Evolutionary conservation across 257 asterid species (phyloP).

Genomic region (Gentiana dahurica): DNA sequence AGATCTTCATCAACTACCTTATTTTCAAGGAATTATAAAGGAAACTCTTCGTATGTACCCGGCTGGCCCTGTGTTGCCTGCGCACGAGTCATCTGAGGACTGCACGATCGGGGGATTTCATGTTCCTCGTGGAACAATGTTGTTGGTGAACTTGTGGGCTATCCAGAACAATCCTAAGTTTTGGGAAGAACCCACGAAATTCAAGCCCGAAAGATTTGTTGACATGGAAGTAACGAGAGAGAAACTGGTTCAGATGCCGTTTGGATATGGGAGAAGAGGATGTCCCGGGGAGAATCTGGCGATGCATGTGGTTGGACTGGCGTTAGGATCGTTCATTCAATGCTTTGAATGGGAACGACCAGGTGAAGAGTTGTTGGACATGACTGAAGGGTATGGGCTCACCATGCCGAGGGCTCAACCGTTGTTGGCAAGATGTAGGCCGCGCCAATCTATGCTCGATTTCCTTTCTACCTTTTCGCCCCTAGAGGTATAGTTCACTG

Average conservation of each 20-base stretch:
- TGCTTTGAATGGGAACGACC: constrained; percentile 50
- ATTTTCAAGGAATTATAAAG: constrained; percentile 32
- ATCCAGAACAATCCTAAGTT: constrained; percentile 55
- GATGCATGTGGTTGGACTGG: constrained; percentile 36
- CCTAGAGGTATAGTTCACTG: too few relatives aligned
- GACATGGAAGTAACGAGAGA: constrained; percentile 36
- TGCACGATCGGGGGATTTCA: constrained; percentile 50
- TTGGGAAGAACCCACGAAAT: constrained; percentile 60
- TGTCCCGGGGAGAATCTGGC: constrained; percentile 67
- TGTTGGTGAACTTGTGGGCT: constrained; percentile 57
- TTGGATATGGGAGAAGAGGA: constrained; percentile 52
- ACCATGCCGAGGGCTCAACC: too few relatives aligned
- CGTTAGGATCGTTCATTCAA: constrained; percentile 42
- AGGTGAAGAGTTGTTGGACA: constrained; percentile 21
- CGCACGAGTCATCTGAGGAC: constrained; percentile 57
- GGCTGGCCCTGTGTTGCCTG: constrained; percentile 51
- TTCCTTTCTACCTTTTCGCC: too few relatives aligned
- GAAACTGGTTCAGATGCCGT: constrained; percentile 39
- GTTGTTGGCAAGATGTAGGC: too few relatives aligned
- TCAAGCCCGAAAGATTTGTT: constrained; percentile 75
- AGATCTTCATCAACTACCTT: constrained; percentile 34
- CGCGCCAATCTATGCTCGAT: too few relatives aligned
- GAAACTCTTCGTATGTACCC: constrained; percentile 68
- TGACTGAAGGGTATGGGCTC: constrained; percentile 12
- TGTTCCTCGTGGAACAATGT: constrained; percentile 49